These are phyloP conservation scores for Flaveria ramosissima DNA, from an alignment of 129 eudicot genomes.

Conservation along the genomic window DNA sequence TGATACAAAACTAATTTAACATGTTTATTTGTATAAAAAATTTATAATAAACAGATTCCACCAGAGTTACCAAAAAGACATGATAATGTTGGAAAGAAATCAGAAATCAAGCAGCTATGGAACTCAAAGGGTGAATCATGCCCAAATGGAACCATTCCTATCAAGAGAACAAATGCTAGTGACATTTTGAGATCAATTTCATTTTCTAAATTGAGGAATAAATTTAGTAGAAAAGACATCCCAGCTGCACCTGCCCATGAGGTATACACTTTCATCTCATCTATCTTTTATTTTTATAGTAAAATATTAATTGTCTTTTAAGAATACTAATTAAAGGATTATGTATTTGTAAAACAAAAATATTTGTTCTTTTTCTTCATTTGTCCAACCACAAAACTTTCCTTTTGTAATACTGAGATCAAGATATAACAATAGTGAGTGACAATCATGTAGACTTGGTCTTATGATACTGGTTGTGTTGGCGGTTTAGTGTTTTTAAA, in stretches of 20 bases:
- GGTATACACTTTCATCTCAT: conserved; percentile 35
- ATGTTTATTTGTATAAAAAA: background rate
- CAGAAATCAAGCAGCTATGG: conserved; percentile 70
- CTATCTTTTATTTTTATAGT: background rate
- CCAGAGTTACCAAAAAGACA: conserved; percentile 66
- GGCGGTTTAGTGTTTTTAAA: no score
- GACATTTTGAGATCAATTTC: conserved; percentile 57
- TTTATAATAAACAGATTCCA: conserved; percentile 40
- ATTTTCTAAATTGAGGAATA: conserved; percentile 51
- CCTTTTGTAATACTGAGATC: background rate
- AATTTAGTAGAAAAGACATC: conserved; percentile 41
- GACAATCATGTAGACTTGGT: no score
- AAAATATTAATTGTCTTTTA: no score
- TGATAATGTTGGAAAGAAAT: conserved; percentile 18
- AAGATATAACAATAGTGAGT: background rate
- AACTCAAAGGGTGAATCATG: conserved; percentile 64
- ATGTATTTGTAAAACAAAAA: no score
- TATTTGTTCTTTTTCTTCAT: no score
- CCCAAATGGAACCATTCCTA: conserved; percentile 77
- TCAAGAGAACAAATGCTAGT: conserved; percentile 68
- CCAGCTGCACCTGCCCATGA: conserved; percentile 58
- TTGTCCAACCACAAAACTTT: no score
- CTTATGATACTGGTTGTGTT: no score
- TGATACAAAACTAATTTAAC: background rate
- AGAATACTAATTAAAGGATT: no score